These are phyloP conservation scores for Artemisia annua DNA, from an alignment of 129 eudicot species.

Conservation along the genomic window DNA sequence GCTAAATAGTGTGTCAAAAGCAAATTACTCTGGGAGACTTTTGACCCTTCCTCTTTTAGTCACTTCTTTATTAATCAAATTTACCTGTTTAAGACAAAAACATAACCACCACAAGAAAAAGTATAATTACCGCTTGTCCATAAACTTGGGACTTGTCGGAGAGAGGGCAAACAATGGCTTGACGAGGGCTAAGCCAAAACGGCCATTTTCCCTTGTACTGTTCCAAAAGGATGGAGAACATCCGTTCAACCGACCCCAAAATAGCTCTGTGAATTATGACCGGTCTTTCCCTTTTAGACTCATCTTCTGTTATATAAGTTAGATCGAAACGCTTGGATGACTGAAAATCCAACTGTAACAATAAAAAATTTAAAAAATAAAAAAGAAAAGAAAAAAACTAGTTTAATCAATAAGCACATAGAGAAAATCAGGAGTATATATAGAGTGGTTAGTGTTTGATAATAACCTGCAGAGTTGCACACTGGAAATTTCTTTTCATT, in stretches of 20 bases:
- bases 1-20: too few species aligned
- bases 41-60: too few species aligned
- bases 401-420: background rate
- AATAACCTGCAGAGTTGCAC: slow-evolving; percentile 91
- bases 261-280: too few species aligned
- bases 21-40: too few species aligned
- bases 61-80: too few species aligned
- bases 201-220: slow-evolving; percentile 99
- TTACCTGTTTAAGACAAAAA: too few species aligned
- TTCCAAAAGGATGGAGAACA: slow-evolving; percentile 94
- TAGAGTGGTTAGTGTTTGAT: background rate
- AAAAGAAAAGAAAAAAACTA: background rate
- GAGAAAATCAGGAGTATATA: background rate
- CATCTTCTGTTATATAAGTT: too few species aligned
- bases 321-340: slow-evolving; percentile 78
- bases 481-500: slow-evolving; percentile 87
- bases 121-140: too few species aligned
- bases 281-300: too few species aligned
- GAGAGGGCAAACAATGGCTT: slow-evolving; percentile 88
- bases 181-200: slow-evolving; percentile 98
- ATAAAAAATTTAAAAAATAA: background rate
- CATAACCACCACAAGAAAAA: background rate
- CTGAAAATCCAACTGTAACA: slow-evolving; percentile 87
- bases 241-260: slow-evolving; percentile 93
- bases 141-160: slow-evolving; percentile 79